Evolutionary conservation across 768 basidiomycete genomes (phyloP).

Genomic region (Asterophora parasitica): DNA sequence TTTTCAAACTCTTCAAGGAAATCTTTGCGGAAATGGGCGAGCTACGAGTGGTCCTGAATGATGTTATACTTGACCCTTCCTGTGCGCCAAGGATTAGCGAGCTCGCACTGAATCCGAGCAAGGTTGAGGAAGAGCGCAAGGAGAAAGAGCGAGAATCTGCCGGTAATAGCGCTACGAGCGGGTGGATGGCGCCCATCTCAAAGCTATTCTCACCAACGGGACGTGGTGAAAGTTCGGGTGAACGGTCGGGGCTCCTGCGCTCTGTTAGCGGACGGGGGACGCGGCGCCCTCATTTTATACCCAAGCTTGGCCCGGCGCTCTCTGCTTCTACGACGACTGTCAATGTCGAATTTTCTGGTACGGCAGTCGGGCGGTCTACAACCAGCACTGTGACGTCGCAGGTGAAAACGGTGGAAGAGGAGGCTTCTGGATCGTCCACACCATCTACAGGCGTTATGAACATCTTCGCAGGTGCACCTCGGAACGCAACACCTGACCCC

Average conservation of each 20-base stretch:
- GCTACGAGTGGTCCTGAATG: constrained; percentile 79
- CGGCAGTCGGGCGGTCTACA: constrained; percentile 40
- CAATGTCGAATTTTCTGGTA: constrained; percentile 90
- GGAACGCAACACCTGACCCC: constrained; percentile 45
- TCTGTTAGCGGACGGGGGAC: constrained; percentile 19
- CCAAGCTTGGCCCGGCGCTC: constrained; percentile 80
- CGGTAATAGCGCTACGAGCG: constrained; percentile 30
- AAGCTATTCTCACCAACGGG: constrained; percentile 56
- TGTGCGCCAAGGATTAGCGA: constrained; percentile 71
- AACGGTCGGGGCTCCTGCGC: constrained; percentile 17
- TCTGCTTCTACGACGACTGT: constrained; percentile 89
- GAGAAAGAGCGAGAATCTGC: constrained; percentile 28
- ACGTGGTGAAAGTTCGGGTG: constrained; percentile 19
- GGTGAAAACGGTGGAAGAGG: constrained; percentile 6
- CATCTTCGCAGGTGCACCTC: constrained; percentile 90
- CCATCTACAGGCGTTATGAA: constrained; percentile 52
- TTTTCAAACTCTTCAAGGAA: constrained; percentile 86
- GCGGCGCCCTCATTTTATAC: constrained; percentile 46
- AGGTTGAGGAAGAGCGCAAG: constrained; percentile 37
- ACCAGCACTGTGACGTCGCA: constrained; percentile 33
- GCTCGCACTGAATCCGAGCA: constrained; percentile 56
- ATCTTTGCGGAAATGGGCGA: constrained; percentile 78
- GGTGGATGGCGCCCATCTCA: constrained; percentile 86
- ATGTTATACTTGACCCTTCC: constrained; percentile 83
- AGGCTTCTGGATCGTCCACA: constrained; percentile 1